Evolutionary conservation across 2,329 filamentous ascomycete species (phyloP).

Genomic region (Penicillium psychrosexuale): DNA sequence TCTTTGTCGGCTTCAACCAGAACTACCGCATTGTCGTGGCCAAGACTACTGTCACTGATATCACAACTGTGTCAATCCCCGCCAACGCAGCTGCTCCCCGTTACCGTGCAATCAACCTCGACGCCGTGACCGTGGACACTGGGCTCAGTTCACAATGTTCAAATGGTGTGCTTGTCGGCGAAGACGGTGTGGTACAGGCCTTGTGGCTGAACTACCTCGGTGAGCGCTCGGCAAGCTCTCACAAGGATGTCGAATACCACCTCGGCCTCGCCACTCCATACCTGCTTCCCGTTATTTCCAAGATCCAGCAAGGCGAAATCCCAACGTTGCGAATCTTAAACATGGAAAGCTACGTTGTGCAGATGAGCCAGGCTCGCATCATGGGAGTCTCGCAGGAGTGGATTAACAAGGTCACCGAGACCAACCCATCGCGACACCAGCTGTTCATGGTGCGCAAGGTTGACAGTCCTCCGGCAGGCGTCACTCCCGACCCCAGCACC

Average conservation of each 20-base stretch:
- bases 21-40: conserved; percentile 91
- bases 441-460: conserved; percentile 98
- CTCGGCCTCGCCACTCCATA: conserved; percentile 87
- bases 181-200: conserved; percentile 89
- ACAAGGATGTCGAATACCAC: conserved; percentile 94
- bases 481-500: conserved; percentile 45
- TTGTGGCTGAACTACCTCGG: conserved; percentile 96
- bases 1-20: conserved; percentile 97
- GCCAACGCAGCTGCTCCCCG: conserved; percentile 87
- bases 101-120: conserved; percentile 91
- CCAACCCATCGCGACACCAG: conserved; percentile 90
- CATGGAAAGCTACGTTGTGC: conserved; percentile 89
- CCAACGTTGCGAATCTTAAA: conserved; percentile 87
- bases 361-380: conserved; percentile 93
- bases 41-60: conserved; percentile 92
- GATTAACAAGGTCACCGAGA: conserved; percentile 84
- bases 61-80: conserved; percentile 94
- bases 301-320: conserved; percentile 74
- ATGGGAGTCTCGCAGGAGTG: conserved; percentile 97
- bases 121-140: conserved; percentile 95
- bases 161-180: conserved; percentile 84
- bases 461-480: conserved; percentile 54
- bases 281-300: conserved; percentile 79
- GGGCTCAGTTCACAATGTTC: conserved; percentile 87
- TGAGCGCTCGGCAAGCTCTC: conserved; percentile 72